A percentile compares a stretch with the other conserved stretches of the same genome.
Evolutionary conservation across 345 rosid species (phyloP).

Genomic region (Erodium maritimum): DNA sequence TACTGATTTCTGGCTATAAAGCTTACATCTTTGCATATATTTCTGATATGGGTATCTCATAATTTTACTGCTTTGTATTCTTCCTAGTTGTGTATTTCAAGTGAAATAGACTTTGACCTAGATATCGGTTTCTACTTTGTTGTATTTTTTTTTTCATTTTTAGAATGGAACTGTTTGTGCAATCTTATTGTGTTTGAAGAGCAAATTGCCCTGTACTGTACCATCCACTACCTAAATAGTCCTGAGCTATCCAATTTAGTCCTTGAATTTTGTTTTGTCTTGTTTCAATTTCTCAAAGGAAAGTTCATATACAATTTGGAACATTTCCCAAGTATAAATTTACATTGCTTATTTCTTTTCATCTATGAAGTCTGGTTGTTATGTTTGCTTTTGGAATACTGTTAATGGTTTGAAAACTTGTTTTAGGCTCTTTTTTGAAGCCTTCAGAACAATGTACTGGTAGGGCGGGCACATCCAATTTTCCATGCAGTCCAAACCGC

Average conservation of each 20-base stretch:
- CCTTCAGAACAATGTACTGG: slow-evolving; percentile 16
- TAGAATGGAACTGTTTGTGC: neutral
- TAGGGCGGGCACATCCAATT: slow-evolving; percentile 21
- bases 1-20: neutral
- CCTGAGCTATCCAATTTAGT: no score
- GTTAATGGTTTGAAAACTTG: neutral
- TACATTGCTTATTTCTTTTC: no score
- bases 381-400: neutral
- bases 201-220: neutral
- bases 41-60: neutral
- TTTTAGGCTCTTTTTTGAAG: slow-evolving; percentile 33
- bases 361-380: no score
- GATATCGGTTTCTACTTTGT: neutral
- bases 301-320: no score
- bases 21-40: neutral
- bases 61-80: neutral
- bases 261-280: neutral
- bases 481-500: slow-evolving; percentile 33
- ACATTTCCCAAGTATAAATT: no score
- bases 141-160: neutral
- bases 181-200: neutral
- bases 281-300: neutral
- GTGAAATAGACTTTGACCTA: neutral
- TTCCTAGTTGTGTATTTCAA: neutral
- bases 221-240: neutral